phyloP scores from a whole-genome alignment of 345 rosid genomes.

The Abelmoschus esculentus region DNA sequence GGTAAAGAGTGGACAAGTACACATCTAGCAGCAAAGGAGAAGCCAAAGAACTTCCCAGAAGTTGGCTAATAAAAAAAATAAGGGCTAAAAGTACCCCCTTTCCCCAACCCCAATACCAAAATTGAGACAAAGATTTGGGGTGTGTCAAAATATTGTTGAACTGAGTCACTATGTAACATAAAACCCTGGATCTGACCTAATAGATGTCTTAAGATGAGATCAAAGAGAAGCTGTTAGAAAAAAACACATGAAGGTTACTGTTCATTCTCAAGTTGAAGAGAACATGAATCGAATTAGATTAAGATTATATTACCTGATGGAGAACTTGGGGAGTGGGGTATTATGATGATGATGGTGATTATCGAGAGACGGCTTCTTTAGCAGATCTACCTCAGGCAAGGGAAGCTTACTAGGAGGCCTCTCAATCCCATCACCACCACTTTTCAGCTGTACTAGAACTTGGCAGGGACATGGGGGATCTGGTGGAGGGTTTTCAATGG shows the following conservation, averaged over 20 bases:
- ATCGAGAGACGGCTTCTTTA: conserved; percentile 21
- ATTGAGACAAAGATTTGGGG: conserved; percentile 23
- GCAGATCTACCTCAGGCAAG: conserved; percentile 42
- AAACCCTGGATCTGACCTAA: conserved; percentile 50
- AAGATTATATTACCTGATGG: conserved; percentile 55
- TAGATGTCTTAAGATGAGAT: conserved; percentile 22
- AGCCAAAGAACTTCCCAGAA: neutral
- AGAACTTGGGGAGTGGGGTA: conserved; percentile 49
- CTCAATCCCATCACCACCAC: conserved; percentile 29
- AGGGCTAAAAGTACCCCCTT: neutral
- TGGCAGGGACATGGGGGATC: conserved; percentile 59
- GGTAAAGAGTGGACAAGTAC: conserved; percentile 12
- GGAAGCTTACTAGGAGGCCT: conserved; percentile 33
- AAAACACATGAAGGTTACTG: conserved; percentile 16
- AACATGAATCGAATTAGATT: too few relatives aligned
- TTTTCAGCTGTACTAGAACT: conserved; percentile 22
- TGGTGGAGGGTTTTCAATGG: conserved; percentile 62
- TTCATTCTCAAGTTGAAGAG: conserved; percentile 13
- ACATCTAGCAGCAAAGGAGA: neutral
- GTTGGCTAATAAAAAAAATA: neutral
- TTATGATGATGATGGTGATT: conserved; percentile 2
- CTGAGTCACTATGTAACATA: conserved; percentile 20
- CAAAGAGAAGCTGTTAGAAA: neutral
- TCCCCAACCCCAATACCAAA: conserved; percentile 13
- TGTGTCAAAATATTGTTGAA: conserved; percentile 17